A percentile compares a stretch with the other conserved stretches of the same genome.
These are phyloP conservation scores for Podila clonocystis DNA, from an alignment of 192 early-diverging fungal genomes.

Conservation along the genomic window DNA sequence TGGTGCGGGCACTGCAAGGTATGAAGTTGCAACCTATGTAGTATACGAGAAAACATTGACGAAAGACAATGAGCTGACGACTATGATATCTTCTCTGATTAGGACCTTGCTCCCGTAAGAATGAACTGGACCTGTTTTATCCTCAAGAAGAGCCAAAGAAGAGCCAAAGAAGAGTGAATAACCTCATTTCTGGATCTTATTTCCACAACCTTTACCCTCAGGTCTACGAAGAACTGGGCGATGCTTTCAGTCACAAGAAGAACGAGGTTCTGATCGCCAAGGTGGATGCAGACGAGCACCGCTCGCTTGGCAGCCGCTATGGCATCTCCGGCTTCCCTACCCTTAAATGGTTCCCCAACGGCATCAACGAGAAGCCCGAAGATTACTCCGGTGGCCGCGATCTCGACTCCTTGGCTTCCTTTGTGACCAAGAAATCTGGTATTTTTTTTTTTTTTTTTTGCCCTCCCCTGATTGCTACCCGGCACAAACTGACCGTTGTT, in stretches of 20 bases:
- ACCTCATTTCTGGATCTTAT: neutral
- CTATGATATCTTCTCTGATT: neutral
- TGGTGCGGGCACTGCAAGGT: conserved; percentile 91
- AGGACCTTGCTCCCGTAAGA: conserved; percentile 59
- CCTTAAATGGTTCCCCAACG: conserved; percentile 92
- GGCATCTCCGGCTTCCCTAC: conserved; percentile 86
- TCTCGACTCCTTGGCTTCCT: conserved; percentile 73
- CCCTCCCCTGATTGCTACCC: neutral
- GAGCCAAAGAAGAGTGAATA: neutral
- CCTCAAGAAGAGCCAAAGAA: no score
- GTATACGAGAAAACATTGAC: neutral
- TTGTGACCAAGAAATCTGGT: conserved; percentile 86
- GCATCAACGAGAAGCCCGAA: conserved; percentile 67
- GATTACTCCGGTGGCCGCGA: conserved; percentile 85
- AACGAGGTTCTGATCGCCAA: conserved; percentile 88
- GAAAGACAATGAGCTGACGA: neutral
- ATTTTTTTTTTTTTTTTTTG: neutral
- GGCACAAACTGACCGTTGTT: no score
- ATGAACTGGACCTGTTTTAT: neutral
- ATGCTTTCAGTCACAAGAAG: conserved; percentile 72
- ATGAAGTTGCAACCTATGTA: neutral
- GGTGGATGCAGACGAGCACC: conserved; percentile 85
- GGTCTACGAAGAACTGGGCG: conserved; percentile 81
- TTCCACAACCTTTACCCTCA: neutral
- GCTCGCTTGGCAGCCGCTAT: conserved; percentile 75